Evolutionary conservation across 208 protist genomes (phyloP), one percentile per base, ranked within the genome.

Genomic region (Trypanosoma boissoni): DNA sequence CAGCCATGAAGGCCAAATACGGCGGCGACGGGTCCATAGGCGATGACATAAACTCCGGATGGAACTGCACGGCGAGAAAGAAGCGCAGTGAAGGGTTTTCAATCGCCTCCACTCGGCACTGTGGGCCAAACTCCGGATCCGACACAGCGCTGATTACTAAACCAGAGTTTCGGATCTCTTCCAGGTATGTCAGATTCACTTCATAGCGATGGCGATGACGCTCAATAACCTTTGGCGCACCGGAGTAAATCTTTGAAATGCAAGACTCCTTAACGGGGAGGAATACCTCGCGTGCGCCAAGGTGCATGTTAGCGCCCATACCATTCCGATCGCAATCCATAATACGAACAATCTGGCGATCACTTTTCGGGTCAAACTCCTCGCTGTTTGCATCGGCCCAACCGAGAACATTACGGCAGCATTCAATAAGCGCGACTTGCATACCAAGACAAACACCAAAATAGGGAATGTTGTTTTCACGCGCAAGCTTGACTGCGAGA

Each of bases 371-470:
- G 78, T 98, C 80, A 67, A 99, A 99, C 78, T 99, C 97, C 49
- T 93, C 85, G 58, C 92, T 98, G 68, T 94, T 98, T 24, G 97
- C 97, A 50, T 94, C 92, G 14, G 57, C 34, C 76, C 91, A 91
- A 32, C 90, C 87, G 7, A 99, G 60, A 7, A 99, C 83, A 65
- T 97, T 92, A 63, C 97, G 90, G 10, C 95, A 91, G 59, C 91
- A 95, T 71, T 99, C 97, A 53, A 98, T 95, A 8, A 98, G 75
- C 28, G 80, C 90, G 3, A 98, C 76, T 81, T 99, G 98, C 92
- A 99, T 98, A 37, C 98, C 98, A 14, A 99, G 92, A 81, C 98
- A 99, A 34, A 99, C 98, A 44, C 98, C 98, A 41, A 99, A 92
- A 75, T 91, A 98, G 5, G 96, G 96, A 45, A 97, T 98, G 63